A percentile compares a stretch with the other conserved stretches of the same genome.
These are phyloP conservation scores for Didymosphaeria variabile DNA, from an alignment of 2,329 filamentous ascomycete species.

Conservation along the genomic window DNA sequence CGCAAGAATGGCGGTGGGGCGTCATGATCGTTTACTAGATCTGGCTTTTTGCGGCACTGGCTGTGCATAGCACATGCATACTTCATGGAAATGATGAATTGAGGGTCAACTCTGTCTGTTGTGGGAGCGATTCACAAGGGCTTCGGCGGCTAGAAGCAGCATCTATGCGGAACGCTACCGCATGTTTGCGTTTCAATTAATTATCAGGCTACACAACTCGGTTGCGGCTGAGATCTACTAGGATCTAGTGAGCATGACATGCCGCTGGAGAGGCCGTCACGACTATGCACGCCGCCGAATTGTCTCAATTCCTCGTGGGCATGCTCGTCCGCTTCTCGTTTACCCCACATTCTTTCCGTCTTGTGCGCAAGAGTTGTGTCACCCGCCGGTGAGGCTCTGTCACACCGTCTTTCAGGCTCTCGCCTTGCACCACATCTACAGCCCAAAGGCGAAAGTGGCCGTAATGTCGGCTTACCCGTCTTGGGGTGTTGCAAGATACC, in stretches of 20 bases:
- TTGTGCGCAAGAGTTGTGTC: slow-evolving; percentile 18
- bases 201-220: slow-evolving; percentile 5
- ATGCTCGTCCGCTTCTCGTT: slow-evolving; percentile 9
- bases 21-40: slow-evolving; percentile 36
- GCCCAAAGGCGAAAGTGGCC: not conserved
- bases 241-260: slow-evolving; percentile 4
- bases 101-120: slow-evolving; percentile 15
- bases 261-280: slow-evolving; percentile 1
- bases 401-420: slow-evolving; percentile 19
- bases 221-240: slow-evolving; percentile 9
- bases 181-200: slow-evolving; percentile 16
- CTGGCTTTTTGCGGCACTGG: slow-evolving; percentile 24
- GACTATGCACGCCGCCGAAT: slow-evolving; percentile 8
- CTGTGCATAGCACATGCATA: slow-evolving; percentile 15
- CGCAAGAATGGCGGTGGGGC: slow-evolving; percentile 58
- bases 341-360: slow-evolving; percentile 38
- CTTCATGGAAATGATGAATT: slow-evolving; percentile 4
- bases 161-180: slow-evolving; percentile 21
- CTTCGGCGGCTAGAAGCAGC: slow-evolving; percentile 30
- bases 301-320: slow-evolving; percentile 2
- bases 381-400: slow-evolving; percentile 33
- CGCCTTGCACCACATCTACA: slow-evolving; percentile 27
- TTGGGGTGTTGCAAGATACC: slow-evolving; percentile 1
- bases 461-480: not conserved
- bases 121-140: slow-evolving; percentile 30